Evolutionary conservation across 2,329 filamentous ascomycete species (phyloP).

Genomic region (Westerdykella aurantiaca): DNA sequence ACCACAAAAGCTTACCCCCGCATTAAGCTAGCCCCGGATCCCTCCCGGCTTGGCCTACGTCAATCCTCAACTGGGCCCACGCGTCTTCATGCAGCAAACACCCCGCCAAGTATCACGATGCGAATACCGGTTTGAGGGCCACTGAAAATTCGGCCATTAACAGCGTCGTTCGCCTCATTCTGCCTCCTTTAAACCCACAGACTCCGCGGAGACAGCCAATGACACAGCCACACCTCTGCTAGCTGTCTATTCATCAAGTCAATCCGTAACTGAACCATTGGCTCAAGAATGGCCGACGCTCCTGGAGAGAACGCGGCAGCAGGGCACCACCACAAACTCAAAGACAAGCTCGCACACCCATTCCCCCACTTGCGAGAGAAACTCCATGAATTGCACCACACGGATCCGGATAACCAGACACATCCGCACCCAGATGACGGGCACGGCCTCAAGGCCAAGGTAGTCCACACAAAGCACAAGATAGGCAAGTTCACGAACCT

Average conservation of each 20-base stretch:
- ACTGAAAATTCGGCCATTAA: too few relatives aligned
- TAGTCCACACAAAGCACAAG: conserved; percentile 56
- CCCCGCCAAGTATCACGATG: conserved; percentile 4
- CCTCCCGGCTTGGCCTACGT: not conserved
- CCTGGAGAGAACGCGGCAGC: conserved; percentile 1
- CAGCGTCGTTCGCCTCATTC: not conserved
- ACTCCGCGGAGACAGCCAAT: not conserved
- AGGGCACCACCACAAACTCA: conserved; percentile 18
- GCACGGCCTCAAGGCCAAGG: conserved; percentile 32
- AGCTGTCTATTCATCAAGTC: not conserved
- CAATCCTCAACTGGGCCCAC: not conserved
- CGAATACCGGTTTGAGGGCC: conserved; percentile 1
- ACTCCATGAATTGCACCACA: conserved; percentile 43
- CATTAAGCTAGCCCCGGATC: too few relatives aligned
- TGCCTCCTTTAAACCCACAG: not conserved
- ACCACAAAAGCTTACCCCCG: too few relatives aligned
- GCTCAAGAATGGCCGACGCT: not conserved
- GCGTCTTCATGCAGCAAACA: not conserved
- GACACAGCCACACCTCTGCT: not conserved
- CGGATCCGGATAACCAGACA: conserved; percentile 24
- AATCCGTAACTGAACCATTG: not conserved
- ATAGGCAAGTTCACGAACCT: conserved; percentile 60
- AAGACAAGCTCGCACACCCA: conserved; percentile 36
- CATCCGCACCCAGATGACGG: not conserved
- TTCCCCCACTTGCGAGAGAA: conserved; percentile 41